Evolutionary conservation across 495 filamentous ascomycete genomes (phyloP), one percentile per base, ranked within the genome.

Genomic region (Penicillium odoratum): DNA sequence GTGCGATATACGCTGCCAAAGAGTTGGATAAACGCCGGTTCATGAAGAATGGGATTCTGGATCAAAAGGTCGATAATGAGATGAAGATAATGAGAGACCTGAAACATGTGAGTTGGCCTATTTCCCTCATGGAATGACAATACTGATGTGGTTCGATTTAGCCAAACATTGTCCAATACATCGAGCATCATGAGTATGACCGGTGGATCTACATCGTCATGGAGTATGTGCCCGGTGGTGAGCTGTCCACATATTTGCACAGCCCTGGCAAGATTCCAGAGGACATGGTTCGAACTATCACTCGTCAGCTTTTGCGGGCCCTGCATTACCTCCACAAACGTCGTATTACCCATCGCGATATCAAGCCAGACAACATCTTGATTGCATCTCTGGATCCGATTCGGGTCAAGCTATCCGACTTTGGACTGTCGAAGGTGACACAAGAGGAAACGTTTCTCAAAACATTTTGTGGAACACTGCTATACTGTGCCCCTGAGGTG

Each of bases 351-450:
- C 94, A 98, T 74, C 88, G 94, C 4, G 94, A 98, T 72, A 90
- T 98, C 64, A 98, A 98, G 69, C 94, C 94, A 0, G 95, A 98
- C 73, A 98, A 98, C 66, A 97, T 98, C 57, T 77, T 98, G 28
- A 88, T 98, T 58, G 74, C 82, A 7, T 87, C 82, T 2, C 64
- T 82, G 2, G 79, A 89, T 15, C 93, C 93, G 0, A 80, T 94
- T 33, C 73, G 81, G 2, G 89, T 97, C 63, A 98, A 98, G 74
- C 78, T 98, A 13, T 95, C 95, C 0, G 94, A 98, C 67, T 98
- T 98, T 76, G 92, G 92, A 3, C 78, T 98, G 10, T 97, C 95
- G 0, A 98, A 98, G 70, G 90, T 92, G 61, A 85, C 95, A 18
- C 85, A 90, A 53, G 87, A 91, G 55, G 88, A 95, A 57, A 97